Evolutionary conservation across 495 filamentous ascomycete species (phyloP).

Genomic region (Penicillium goetzii): DNA sequence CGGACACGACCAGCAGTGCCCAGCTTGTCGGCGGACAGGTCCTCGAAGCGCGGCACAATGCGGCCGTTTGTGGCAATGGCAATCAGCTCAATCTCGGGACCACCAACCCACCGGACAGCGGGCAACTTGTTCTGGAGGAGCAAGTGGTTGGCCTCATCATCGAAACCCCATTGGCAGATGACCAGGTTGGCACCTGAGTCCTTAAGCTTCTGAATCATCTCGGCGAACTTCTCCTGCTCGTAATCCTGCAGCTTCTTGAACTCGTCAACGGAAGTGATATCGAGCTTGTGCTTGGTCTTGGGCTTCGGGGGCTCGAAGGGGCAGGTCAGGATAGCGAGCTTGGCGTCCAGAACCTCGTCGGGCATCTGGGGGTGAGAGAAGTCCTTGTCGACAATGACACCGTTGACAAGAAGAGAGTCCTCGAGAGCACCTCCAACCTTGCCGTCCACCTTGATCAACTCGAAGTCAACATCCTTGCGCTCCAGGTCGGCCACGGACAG

Average conservation of each 20-base stretch:
- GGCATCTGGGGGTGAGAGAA: constrained; percentile 99
- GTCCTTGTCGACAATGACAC: constrained; percentile 98
- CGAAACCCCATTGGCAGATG: constrained; percentile 99
- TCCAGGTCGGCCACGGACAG: constrained; percentile 95
- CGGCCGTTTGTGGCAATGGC: constrained; percentile 97
- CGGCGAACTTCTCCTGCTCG: constrained; percentile 91
- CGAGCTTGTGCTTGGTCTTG: constrained; percentile 99
- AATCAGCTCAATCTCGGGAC: constrained; percentile 97
- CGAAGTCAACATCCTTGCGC: constrained; percentile 97
- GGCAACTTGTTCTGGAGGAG: constrained; percentile 94
- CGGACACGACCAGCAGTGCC: constrained; percentile 87
- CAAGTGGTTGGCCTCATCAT: constrained; percentile 98
- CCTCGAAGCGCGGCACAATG: constrained; percentile 97
- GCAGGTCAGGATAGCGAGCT: constrained; percentile 96
- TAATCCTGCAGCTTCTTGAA: constrained; percentile 96
- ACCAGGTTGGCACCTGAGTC: constrained; percentile 95
- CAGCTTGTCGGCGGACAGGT: constrained; percentile 86
- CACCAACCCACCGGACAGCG: constrained; percentile 96
- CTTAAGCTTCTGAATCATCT: constrained; percentile 99
- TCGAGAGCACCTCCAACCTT: constrained; percentile 97
- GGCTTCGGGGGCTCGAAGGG: constrained; percentile 99
- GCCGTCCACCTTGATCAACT: constrained; percentile 98
- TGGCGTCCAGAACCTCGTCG: constrained; percentile 87
- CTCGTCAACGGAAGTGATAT: constrained; percentile 96
- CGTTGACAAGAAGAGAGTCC: constrained; percentile 91